A percentile compares a stretch with the other conserved stretches of the same genome.
Evolutionary conservation across 2,329 filamentous ascomycete species (phyloP).

Genomic region (Sclerotinia spermophila): DNA sequence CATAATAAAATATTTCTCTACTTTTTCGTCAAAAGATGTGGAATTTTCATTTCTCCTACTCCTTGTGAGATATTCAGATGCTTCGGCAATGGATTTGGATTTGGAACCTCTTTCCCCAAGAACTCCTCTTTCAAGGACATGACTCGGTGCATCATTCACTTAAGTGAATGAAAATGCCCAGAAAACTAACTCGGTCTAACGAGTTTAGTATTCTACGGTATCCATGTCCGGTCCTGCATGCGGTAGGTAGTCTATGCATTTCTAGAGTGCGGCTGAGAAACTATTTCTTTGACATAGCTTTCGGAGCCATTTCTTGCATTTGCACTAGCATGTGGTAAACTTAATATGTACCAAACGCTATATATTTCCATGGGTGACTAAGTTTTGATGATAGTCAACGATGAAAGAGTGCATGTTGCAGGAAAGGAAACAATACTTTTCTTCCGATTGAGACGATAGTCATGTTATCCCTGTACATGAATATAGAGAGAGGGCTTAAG

Average conservation of each 20-base stretch:
- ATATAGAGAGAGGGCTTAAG: too few species aligned
- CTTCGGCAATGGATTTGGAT: background rate
- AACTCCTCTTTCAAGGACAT: background rate
- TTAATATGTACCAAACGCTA: too few species aligned
- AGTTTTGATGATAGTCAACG: background rate
- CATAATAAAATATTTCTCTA: too few species aligned
- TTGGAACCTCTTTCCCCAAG: background rate
- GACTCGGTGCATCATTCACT: background rate
- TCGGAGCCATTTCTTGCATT: too few species aligned
- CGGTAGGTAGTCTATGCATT: background rate
- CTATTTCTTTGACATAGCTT: background rate
- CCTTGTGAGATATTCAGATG: background rate
- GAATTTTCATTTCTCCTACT: background rate
- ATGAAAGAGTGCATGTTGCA: background rate
- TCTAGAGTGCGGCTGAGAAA: background rate
- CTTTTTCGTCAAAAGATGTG: fast-evolving
- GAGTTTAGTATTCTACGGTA: fast-evolving
- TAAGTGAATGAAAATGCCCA: background rate
- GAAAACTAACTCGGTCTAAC: background rate
- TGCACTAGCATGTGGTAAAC: background rate
- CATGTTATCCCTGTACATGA: too few species aligned
- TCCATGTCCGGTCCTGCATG: too few species aligned
- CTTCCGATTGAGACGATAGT: too few species aligned
- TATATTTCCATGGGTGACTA: too few species aligned
- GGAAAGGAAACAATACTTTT: too few species aligned